phyloP scores from a whole-genome alignment of 148 eudicot species.

The Dysphania ambrosioides region DNA sequence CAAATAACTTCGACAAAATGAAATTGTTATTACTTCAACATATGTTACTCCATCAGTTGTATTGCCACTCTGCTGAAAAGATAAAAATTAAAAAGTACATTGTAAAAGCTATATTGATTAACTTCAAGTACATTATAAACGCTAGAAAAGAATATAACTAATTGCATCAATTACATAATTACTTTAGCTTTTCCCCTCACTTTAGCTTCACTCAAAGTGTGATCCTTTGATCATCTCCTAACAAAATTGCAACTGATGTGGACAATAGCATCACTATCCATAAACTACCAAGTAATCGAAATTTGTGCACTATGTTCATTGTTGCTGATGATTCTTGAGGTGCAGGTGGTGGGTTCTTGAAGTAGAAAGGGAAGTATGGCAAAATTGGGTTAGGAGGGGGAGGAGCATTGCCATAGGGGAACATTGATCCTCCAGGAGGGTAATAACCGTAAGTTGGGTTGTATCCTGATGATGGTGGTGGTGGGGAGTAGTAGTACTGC shows the following conservation, averaged over 20 bases:
- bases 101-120: not conserved
- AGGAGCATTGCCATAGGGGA: constrained; percentile 29
- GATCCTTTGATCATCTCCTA: not conserved
- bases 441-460: constrained; percentile 22
- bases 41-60: not conserved
- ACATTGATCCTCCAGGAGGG: constrained; percentile 20
- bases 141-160: constrained; percentile 13
- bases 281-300: not conserved
- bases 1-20: no score
- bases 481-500: constrained; percentile 27
- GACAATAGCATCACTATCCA: not conserved
- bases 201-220: not conserved
- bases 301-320: not conserved
- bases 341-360: constrained; percentile 23
- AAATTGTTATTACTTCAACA: not conserved
- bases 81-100: not conserved
- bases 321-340: constrained; percentile 21
- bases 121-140: constrained; percentile 6
- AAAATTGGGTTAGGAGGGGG: constrained; percentile 36
- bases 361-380: constrained; percentile 31
- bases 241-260: constrained; percentile 9
- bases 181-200: not conserved
- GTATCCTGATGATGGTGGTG: constrained; percentile 24
- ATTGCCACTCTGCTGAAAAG: not conserved
- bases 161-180: constrained; percentile 5